phyloP scores from a whole-genome alignment of 2,329 filamentous ascomycete species.

The Fusarium temperatum region DNA sequence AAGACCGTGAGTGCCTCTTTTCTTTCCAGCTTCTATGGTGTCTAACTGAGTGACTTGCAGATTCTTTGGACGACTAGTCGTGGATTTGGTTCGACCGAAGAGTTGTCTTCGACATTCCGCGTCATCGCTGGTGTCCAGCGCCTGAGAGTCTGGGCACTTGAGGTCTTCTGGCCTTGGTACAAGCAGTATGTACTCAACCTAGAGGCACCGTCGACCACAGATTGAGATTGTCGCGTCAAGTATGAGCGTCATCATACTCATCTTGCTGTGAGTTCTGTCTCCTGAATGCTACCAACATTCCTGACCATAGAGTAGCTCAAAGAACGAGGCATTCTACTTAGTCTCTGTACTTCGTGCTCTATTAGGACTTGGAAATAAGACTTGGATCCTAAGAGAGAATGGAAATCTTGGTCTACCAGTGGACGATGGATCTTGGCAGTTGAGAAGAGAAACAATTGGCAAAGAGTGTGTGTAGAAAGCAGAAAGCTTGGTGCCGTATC shows the following conservation, averaged over 20 bases:
- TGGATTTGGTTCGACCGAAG: no score
- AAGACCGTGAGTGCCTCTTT: neutral
- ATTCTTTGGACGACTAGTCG: no score
- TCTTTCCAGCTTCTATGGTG: no score
- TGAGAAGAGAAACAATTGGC: no score
- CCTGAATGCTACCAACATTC: neutral
- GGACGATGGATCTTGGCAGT: neutral
- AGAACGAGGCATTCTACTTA: fast-evolving
- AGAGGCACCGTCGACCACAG: neutral
- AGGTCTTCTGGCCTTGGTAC: constrained; percentile 7
- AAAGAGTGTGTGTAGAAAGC: neutral
- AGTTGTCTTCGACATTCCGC: neutral
- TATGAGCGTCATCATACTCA: no score
- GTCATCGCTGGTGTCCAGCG: neutral
- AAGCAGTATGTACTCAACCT: neutral
- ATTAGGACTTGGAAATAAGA: neutral
- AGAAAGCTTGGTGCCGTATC: fast-evolving
- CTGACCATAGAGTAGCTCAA: neutral
- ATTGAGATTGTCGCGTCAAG: neutral
- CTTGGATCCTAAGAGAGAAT: neutral
- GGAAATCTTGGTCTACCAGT: neutral
- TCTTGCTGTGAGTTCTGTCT: no score
- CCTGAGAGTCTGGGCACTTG: neutral
- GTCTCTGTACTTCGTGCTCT: neutral
- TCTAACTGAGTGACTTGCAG: no score